Percentiles rank a stretch among this genome's conserved stretches.
Evolutionary conservation across 1,139 yeast species (phyloP).

Genomic region (Scheffersomyces segobiensis): DNA sequence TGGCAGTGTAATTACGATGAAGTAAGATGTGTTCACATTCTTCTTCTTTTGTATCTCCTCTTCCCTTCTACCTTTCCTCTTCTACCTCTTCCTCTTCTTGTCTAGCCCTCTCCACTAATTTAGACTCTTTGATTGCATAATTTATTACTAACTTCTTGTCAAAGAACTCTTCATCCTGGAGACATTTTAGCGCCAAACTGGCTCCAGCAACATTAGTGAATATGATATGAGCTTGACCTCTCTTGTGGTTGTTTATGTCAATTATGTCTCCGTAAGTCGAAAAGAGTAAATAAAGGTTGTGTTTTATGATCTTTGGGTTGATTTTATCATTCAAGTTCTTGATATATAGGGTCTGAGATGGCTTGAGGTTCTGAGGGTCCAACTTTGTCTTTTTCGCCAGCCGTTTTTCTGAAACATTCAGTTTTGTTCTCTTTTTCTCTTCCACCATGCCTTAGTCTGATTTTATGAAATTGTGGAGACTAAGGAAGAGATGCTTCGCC

Average conservation of each 20-base stretch:
- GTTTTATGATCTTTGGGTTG: conserved; percentile 44
- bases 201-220: conserved; percentile 55
- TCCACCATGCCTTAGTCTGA: neutral
- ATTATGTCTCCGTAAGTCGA: conserved; percentile 70
- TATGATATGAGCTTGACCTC: conserved; percentile 80
- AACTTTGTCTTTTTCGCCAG: conserved; percentile 11
- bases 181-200: conserved; percentile 46
- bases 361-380: conserved; percentile 12
- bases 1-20: neutral
- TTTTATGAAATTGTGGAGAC: neutral
- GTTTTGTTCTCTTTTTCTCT: neutral
- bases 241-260: conserved; percentile 48
- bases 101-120: conserved; percentile 8
- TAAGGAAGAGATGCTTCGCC: neutral
- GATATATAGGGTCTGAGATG: conserved; percentile 58
- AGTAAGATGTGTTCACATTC: neutral
- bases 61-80: neutral
- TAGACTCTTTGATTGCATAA: conserved; percentile 45
- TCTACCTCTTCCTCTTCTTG: neutral
- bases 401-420: neutral
- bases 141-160: conserved; percentile 55
- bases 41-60: neutral
- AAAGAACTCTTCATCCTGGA: conserved; percentile 53
- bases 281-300: conserved; percentile 60
- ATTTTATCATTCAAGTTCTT: conserved; percentile 68